Evolutionary conservation across 768 basidiomycete species (phyloP).

Genomic region (Phylloporus arenicola): DNA sequence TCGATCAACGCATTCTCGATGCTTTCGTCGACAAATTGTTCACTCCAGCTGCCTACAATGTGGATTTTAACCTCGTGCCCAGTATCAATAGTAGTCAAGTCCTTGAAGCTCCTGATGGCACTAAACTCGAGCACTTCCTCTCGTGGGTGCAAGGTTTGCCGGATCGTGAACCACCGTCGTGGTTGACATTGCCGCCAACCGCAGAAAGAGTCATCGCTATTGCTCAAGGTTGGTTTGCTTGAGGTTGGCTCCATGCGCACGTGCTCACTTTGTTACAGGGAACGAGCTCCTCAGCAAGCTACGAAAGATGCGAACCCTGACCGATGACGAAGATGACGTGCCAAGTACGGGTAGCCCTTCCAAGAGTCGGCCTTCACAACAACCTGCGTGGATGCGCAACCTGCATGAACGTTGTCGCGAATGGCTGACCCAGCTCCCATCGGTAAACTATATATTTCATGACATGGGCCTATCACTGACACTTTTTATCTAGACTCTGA

Average conservation of each 20-base stretch:
- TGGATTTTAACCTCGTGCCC: conserved; percentile 86
- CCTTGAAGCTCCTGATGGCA: conserved; percentile 82
- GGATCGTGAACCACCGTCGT: conserved; percentile 89
- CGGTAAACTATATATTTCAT: conserved; percentile 39
- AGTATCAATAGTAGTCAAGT: conserved; percentile 50
- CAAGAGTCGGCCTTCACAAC: conserved; percentile 62
- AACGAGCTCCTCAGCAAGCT: conserved; percentile 80
- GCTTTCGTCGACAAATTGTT: conserved; percentile 91
- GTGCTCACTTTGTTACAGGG: conserved; percentile 40
- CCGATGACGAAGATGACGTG: conserved; percentile 78
- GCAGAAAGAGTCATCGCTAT: conserved; percentile 90
- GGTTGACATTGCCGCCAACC: conserved; percentile 89
- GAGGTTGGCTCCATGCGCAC: not conserved
- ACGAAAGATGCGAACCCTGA: conserved; percentile 86
- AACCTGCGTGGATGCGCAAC: conserved; percentile 93
- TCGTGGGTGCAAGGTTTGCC: conserved; percentile 86
- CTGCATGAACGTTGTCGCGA: conserved; percentile 77
- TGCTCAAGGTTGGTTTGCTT: conserved; percentile 63
- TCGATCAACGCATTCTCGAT: conserved; percentile 89
- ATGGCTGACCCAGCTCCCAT: conserved; percentile 75
- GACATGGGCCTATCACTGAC: conserved; percentile 8
- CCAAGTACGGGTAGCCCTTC: conserved; percentile 46
- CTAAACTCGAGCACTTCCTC: conserved; percentile 86
- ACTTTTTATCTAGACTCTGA: conserved; percentile 47
- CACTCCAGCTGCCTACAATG: conserved; percentile 83